Evolutionary conservation across 164 flowering plant genomes (phyloP), one percentile per base, ranked within the genome.

Genomic region (Litsea cubeba): DNA sequence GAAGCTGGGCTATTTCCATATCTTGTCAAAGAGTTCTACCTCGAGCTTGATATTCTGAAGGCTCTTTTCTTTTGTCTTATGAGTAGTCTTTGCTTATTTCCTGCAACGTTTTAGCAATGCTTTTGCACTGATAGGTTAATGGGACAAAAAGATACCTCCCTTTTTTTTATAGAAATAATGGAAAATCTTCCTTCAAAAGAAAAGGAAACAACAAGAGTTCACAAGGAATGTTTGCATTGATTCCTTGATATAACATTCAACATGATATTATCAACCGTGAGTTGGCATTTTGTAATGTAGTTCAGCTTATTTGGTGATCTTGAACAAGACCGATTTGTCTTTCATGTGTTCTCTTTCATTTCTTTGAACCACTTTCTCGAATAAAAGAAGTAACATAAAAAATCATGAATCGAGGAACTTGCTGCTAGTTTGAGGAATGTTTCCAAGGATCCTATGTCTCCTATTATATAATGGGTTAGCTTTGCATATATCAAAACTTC

Each of bases 81-180:
- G 49, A 60, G 67, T 62, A 24, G 12, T 54, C 22, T 40, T 28
- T 74, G 40, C 62, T 18, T 28, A 58, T 23, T 51, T 60, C 58
- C 25, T 54, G 70, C 35, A 77, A 74, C 70, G 64, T 76, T 69
- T 73, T 35, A 73, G 49, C 71, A 65, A 10, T 50, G 60, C n/a
- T 54, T 17, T 54, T 54, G 60, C 60, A 54, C 17, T 54, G 60
- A 54, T 40, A 40, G 46, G 46, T 40, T 40, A 40, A 40, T 40
- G 11, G 7, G 46, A 40, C 46, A 40, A 40, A 35, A 40, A 40
- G 46, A 40, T 7, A 40, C 46, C 11, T 6, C 49, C 12, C 7
- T 32, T 66, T 26, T 26, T 28, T 24, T n/a, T n/a, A n/a, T 1
- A 30, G 40, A 22, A 63, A 63, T 22, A 24, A 63, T 7, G 12